Base-by-base conservation (phyloP, 169 alveolate genomes). In the Plasmodium cynomolgi region DNA sequence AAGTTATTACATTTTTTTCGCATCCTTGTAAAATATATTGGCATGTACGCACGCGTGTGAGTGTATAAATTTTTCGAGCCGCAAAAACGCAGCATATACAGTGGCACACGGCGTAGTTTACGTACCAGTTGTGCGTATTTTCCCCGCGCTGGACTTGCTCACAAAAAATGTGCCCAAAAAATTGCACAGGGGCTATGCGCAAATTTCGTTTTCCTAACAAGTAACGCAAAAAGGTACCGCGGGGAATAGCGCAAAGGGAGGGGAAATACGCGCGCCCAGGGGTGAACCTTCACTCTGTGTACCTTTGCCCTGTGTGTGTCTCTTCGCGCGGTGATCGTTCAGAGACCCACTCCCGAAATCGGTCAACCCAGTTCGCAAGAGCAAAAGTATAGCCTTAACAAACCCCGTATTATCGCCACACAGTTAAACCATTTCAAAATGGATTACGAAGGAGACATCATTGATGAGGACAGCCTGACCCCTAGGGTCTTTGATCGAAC, bases 401-500 rank as follows among this genome's bases (percentile, higher is more conserved):
- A 33, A 31, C 26, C 56, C n/a, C 23, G 26, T 81, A 20, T 26
- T 88, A 29, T 26, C 83, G 20, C 82, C 81, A 7, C 29, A 47
- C 39, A 88, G 82, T 6, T 44, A 41, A 31, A 88, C 11, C 11
- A 88, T 62, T 37, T 88, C 26, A 56, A 68, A 4, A 80, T 88
- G 91, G 83, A 37, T 20, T 20, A 62, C n/a, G 44, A 80, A 39
- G 83, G 56, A 58, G 83, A 73, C 11, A 82, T 91, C 29, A 91
- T 91, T 37, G 95, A 91, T 62, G 95, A 91, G 20, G 95, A 91
- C 4, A n/a, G 44, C 41, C 15, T 91, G 47, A 91, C 95, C 11
- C 95, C 95, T 13, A 75, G 95, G 17, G 91, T 77, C 13, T 91
- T 91, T 77, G 95, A 91, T 62, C 82, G 84, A 47, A 91, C 95